These are phyloP conservation scores for Pilaira anomala DNA, from an alignment of 192 early-diverging fungal species.

Conservation along the genomic window DNA sequence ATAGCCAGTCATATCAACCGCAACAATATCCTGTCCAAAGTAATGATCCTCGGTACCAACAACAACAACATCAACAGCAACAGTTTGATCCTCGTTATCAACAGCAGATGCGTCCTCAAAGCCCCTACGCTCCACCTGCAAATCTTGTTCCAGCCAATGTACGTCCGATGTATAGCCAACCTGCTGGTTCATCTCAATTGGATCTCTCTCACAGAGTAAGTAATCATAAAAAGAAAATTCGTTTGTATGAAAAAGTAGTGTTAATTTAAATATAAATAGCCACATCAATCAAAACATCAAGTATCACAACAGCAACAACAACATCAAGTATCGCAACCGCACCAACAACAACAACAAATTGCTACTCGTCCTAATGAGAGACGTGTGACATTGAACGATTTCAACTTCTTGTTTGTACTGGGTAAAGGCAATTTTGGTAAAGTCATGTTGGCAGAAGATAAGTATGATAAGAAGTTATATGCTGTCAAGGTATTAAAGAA, in stretches of 20 bases:
- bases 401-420: constrained; percentile 89
- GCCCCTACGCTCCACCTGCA: too few relatives aligned
- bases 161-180: background rate
- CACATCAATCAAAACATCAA: too few relatives aligned
- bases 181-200: background rate
- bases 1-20: background rate
- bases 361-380: constrained; percentile 20
- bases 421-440: constrained; percentile 99
- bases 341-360: background rate
- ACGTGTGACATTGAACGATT: constrained; percentile 87
- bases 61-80: constrained; percentile 35
- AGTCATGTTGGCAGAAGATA: constrained; percentile 97
- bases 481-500: constrained; percentile 99
- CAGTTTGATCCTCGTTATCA: too few relatives aligned
- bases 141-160: too few relatives aligned
- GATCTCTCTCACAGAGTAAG: too few relatives aligned
- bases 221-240: too few relatives aligned
- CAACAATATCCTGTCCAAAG: background rate
- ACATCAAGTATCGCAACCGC: too few relatives aligned
- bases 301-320: too few relatives aligned
- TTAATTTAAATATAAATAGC: too few relatives aligned
- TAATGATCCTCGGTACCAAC: constrained; percentile 22
- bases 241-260: too few relatives aligned
- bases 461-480: constrained; percentile 73
- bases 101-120: too few relatives aligned